Evolutionary conservation across 106 monocot species (phyloP).

Genomic region (Phalaenopsis aphrodite): DNA sequence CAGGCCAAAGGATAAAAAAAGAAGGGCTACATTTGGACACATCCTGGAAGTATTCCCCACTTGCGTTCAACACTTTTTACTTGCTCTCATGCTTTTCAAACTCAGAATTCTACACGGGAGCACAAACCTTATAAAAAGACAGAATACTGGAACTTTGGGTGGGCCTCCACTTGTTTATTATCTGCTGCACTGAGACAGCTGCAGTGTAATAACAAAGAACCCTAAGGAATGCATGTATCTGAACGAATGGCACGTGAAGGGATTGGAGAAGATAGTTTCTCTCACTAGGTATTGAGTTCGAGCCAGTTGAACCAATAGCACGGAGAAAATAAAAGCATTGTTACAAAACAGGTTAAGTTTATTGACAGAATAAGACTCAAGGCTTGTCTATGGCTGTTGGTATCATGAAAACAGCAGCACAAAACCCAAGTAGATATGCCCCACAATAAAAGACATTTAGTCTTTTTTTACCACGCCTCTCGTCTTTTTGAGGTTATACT

Average conservation of each 20-base stretch:
- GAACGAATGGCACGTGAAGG: too few relatives aligned
- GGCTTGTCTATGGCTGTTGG: neutral
- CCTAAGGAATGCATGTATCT: too few relatives aligned
- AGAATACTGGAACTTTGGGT: too few relatives aligned
- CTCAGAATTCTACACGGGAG: neutral
- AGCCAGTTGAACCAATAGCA: neutral
- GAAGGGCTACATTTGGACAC: neutral
- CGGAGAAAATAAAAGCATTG: neutral
- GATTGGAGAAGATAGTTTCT: too few relatives aligned
- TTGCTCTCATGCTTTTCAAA: neutral
- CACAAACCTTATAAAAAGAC: too few relatives aligned
- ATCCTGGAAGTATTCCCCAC: neutral
- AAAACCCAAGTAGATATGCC: neutral
- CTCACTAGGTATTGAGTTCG: too few relatives aligned
- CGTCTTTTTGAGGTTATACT: too few relatives aligned
- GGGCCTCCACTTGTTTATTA: too few relatives aligned
- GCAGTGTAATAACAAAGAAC: too few relatives aligned
- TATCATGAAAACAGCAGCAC: neutral
- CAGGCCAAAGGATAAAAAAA: neutral
- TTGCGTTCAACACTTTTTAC: neutral
- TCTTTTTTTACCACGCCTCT: too few relatives aligned
- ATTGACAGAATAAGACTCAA: neutral
- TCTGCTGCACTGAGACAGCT: too few relatives aligned
- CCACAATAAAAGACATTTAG: too few relatives aligned
- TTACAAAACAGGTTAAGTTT: neutral